These are phyloP conservation scores for Phanerochaete sordida DNA, from an alignment of 768 basidiomycete species.

Conservation along the genomic window DNA sequence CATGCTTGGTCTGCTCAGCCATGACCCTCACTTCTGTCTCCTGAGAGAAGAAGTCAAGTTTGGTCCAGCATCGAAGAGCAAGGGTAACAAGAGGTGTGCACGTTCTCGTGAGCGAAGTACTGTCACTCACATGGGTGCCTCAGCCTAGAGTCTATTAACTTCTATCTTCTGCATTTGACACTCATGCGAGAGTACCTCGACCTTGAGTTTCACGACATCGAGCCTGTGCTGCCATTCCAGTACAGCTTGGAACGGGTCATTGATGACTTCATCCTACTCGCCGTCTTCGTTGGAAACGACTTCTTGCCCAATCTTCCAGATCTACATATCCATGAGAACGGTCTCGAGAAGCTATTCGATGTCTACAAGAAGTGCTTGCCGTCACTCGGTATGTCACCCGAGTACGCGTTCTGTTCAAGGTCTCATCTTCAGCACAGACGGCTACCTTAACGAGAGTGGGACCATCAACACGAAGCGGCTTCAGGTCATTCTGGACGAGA, in stretches of 20 bases:
- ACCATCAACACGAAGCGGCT: constrained; percentile 75
- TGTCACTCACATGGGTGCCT: not conserved
- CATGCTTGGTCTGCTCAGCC: constrained; percentile 95
- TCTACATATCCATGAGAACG: constrained; percentile 97
- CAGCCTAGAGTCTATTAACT: constrained; percentile 76
- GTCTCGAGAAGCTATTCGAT: constrained; percentile 87
- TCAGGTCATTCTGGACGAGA: constrained; percentile 85
- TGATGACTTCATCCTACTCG: constrained; percentile 95
- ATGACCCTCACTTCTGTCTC: constrained; percentile 98
- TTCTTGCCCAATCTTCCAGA: constrained; percentile 96
- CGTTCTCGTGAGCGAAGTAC: not conserved
- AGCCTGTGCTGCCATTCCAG: constrained; percentile 62
- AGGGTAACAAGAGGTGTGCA: constrained; percentile 51
- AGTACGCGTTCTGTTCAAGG: too few relatives aligned
- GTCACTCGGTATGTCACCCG: constrained; percentile 45
- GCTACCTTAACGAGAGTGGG: constrained; percentile 91
- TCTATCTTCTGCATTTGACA: constrained; percentile 92
- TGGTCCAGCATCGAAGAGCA: constrained; percentile 72
- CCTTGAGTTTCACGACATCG: constrained; percentile 83
- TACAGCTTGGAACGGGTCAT: constrained; percentile 94
- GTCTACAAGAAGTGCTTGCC: constrained; percentile 94
- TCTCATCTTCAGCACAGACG: constrained; percentile 46
- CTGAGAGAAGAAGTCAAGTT: constrained; percentile 98
- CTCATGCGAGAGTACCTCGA: constrained; percentile 97
- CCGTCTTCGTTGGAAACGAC: constrained; percentile 97